Conservation (phyloP, 768 basidiomycete species). For the Suillus bovinus region DNA sequence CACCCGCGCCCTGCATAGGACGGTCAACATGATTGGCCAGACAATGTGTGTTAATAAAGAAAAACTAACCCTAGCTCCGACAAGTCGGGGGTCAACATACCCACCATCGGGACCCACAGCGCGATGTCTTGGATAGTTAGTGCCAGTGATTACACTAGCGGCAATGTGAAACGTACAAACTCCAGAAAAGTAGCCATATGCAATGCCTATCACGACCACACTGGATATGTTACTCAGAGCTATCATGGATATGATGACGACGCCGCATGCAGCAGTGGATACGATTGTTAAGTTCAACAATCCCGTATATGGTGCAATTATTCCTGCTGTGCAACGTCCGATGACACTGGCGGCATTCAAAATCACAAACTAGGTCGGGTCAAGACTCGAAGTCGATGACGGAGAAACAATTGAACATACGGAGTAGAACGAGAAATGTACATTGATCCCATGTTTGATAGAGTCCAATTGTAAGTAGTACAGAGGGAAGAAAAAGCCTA, state of each 20-base stretch:
- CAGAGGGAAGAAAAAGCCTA: constrained; percentile 50
- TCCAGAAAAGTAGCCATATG: constrained; percentile 53
- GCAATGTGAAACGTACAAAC: constrained; percentile 31
- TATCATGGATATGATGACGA: constrained; percentile 47
- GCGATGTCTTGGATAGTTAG: constrained; percentile 32
- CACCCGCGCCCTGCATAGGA: constrained; percentile 32
- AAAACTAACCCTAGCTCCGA: constrained; percentile 50
- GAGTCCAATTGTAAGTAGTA: constrained; percentile 63
- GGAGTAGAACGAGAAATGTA: constrained; percentile 54
- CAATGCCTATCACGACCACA: constrained; percentile 41
- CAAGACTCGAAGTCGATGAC: constrained; percentile 1
- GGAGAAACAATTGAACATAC: constrained; percentile 28
- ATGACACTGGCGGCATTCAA: constrained; percentile 50
- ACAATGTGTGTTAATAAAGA: neutral
- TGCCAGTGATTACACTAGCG: neutral
- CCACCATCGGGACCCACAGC: constrained; percentile 45
- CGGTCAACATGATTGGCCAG: neutral
- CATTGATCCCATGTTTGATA: constrained; percentile 45
- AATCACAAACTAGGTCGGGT: constrained; percentile 44
- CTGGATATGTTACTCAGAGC: constrained; percentile 39
- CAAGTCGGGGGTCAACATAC: constrained; percentile 43
- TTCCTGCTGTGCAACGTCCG: constrained; percentile 46
- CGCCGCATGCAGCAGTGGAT: constrained; percentile 31
- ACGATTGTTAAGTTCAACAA: constrained; percentile 44
- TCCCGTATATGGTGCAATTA: constrained; percentile 41